These are phyloP conservation scores for Emergomyces pasteurianus DNA, from an alignment of 2,329 filamentous ascomycete genomes.

Conservation along the genomic window DNA sequence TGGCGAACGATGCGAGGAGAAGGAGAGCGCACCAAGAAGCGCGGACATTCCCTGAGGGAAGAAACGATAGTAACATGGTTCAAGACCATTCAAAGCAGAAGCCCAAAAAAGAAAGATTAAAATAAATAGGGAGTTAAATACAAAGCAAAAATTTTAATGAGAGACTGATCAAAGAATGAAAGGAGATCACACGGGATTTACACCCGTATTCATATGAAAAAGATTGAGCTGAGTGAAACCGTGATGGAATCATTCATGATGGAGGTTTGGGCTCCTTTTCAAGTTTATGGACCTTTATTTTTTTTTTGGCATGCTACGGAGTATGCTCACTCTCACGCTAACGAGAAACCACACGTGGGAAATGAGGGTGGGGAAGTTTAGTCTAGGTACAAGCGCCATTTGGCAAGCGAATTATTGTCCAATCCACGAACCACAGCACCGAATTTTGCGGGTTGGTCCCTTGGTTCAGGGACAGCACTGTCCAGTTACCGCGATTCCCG, in stretches of 20 bases:
- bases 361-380: neutral
- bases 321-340: neutral
- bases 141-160: neutral
- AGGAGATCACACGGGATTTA: neutral
- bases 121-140: neutral
- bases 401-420: neutral
- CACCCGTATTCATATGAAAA: neutral
- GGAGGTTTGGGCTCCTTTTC: neutral
- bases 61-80: slow-evolving; percentile 1
- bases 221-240: no score
- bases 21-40: neutral
- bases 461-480: neutral
- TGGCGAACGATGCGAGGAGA: neutral
- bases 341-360: neutral
- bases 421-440: neutral
- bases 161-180: neutral
- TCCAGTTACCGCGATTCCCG: neutral
- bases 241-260: neutral
- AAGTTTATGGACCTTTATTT: no score
- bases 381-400: neutral
- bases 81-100: neutral
- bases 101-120: neutral
- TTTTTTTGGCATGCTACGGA: no score
- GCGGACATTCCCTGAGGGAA: neutral
- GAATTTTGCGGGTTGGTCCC: neutral